These are phyloP conservation scores for Halophytophthora polymorphica DNA, from an alignment of 352 stramenopile genomes.

Conservation along the genomic window DNA sequence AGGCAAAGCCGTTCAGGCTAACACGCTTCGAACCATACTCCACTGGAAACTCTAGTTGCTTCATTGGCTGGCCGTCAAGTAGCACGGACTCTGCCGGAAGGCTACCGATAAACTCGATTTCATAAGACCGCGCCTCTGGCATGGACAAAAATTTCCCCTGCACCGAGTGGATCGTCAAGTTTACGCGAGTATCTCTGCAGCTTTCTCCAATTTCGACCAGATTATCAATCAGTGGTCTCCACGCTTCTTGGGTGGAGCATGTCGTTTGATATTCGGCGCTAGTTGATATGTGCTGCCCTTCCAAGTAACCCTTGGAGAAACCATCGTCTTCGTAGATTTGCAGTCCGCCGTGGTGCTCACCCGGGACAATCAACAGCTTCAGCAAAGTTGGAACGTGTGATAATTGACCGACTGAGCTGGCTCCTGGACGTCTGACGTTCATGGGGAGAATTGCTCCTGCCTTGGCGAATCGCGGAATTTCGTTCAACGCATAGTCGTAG, in stretches of 20 bases:
- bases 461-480: constrained; percentile 29
- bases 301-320: constrained; percentile 23
- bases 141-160: constrained; percentile 16
- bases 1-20: constrained; percentile 14
- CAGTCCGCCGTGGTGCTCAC: constrained; percentile 6
- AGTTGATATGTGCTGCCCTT: constrained; percentile 6
- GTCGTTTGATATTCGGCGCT: constrained; percentile 17
- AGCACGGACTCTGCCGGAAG: constrained; percentile 13
- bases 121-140: constrained; percentile 14
- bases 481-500: constrained; percentile 19
- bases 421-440: neutral
- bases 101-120: constrained; percentile 20
- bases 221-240: no score
- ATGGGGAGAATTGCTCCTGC: constrained; percentile 31
- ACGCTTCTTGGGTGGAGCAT: neutral
- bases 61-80: constrained; percentile 18
- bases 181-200: neutral
- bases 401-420: constrained; percentile 19
- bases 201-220: no score
- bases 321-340: constrained; percentile 36
- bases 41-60: constrained; percentile 10
- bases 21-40: neutral
- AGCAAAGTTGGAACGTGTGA: constrained; percentile 11
- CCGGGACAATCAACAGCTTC: constrained; percentile 22
- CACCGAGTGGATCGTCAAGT: constrained; percentile 20